Evolutionary conservation across 2,329 filamentous ascomycete genomes (phyloP), one percentile per base, ranked within the genome.

Genomic region (Dactylonectria macrodidyma): DNA sequence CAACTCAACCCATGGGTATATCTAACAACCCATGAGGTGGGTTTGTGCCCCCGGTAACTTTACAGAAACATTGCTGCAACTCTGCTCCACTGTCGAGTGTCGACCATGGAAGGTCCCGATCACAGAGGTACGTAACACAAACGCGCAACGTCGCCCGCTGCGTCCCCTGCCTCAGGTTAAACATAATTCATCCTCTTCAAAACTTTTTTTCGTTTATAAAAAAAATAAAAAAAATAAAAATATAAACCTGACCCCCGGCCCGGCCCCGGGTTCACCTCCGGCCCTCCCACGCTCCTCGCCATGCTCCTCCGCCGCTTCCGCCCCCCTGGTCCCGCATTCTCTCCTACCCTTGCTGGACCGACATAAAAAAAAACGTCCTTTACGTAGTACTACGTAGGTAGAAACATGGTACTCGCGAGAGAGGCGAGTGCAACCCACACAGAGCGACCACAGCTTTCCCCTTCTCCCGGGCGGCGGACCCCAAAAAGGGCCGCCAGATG

Each of bases 221-320:
- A 19, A 19, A 19, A 19, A 19, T 19, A 19, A 19, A 19, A 19
- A 19, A 19, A 19, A 19, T 19, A 19, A 19, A 19, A 19, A 19
- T 19, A 19, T 26, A 52, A 52, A 52, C 10, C 50, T 52, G 30
- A 9, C 50, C 24, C 34, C 50, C 50, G 50, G 50, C 50, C 50
- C 50, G 50, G 50, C 30, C 50, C 50, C 16, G 50, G 50, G 34
- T 33, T 36, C 51, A 54, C 33, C 51, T 54, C 30, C 51, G n/a
- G 30, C 30, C 7, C 33, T 30, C 30, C 16, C 9, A 10, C 3
- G 10, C 4, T 10, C 10, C 30, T 19, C 19, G 19, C 50, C 9
- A 16, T 11, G 5, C 30, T 33, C 24, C 10, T 34, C 10, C 50
- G 10, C 16, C 9, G n/a, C 30, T 30, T 11, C 10, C 16, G 14